A percentile compares a stretch with the other conserved stretches of the same genome.
Conservation (phyloP, 2,329 filamentous ascomycete species). For the Fusarium sp. region DNA sequence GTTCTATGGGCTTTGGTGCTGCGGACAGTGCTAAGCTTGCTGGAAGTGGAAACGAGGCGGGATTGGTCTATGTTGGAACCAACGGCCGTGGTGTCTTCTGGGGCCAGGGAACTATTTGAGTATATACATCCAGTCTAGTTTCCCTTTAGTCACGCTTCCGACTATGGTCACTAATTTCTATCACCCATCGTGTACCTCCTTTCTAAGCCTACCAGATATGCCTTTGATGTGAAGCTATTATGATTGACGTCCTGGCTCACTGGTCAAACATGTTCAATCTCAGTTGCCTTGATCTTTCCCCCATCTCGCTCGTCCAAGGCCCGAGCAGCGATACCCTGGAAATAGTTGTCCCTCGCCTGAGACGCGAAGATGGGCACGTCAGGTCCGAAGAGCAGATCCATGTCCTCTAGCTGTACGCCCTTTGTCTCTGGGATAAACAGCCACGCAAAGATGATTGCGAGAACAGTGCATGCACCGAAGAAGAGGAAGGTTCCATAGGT, state of each 20-base stretch:
- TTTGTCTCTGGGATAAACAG: background rate
- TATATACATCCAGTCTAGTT: background rate
- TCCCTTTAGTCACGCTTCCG: background rate
- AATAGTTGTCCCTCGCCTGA: background rate
- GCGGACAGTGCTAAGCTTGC: conserved; percentile 53
- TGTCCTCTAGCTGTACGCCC: background rate
- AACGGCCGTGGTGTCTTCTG: conserved; percentile 59
- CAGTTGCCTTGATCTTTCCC: background rate
- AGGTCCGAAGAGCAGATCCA: background rate
- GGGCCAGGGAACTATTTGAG: conserved; percentile 18
- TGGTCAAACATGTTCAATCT: background rate
- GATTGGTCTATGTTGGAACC: conserved; percentile 60
- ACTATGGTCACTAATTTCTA: background rate
- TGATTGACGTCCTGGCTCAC: accelerated
- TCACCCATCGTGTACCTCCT: accelerated
- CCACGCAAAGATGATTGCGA: background rate
- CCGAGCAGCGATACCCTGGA: background rate
- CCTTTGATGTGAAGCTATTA: accelerated
- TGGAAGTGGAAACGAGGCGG: conserved; percentile 57
- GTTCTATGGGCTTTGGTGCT: conserved; percentile 54
- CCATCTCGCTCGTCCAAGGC: background rate
- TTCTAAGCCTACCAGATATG: accelerated
- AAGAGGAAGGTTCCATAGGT: background rate
- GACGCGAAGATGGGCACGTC: background rate
- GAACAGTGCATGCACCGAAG: background rate